Evolutionary conservation across 2,329 filamentous ascomycete species (phyloP).

Genomic region (Neofusicoccum parvum): DNA sequence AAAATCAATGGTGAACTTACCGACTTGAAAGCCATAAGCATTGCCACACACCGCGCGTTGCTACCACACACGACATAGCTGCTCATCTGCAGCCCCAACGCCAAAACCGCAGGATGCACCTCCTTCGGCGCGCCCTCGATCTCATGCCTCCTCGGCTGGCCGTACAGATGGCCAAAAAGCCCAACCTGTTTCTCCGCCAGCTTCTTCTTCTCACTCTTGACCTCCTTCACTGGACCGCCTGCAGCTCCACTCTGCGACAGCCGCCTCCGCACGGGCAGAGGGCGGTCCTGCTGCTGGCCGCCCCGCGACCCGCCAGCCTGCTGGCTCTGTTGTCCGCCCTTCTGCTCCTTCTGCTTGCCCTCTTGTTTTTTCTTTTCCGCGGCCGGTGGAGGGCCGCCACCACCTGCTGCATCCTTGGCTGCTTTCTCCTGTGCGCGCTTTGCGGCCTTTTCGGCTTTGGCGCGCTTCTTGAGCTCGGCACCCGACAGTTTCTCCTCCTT

Average conservation of each 20-base stretch:
- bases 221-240: constrained; percentile 30
- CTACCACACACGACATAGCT: constrained; percentile 88
- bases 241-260: constrained; percentile 35
- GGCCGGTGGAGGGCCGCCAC: constrained; percentile 32
- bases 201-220: constrained; percentile 38
- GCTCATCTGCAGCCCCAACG: constrained; percentile 86
- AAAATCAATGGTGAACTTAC: constrained; percentile 48
- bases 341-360: constrained; percentile 42
- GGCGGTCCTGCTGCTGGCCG: constrained; percentile 28
- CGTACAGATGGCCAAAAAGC: constrained; percentile 82
- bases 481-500: constrained; percentile 61
- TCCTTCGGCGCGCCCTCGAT: constrained; percentile 66
- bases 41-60: constrained; percentile 83
- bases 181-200: constrained; percentile 60
- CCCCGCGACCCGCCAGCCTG: constrained; percentile 37
- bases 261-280: constrained; percentile 34
- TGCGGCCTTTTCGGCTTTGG: constrained; percentile 89
- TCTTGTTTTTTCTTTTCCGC: constrained; percentile 42
- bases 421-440: constrained; percentile 72
- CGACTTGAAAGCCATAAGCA: constrained; percentile 84
- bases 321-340: constrained; percentile 34
- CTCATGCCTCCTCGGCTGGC: constrained; percentile 69
- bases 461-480: constrained; percentile 84
- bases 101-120: constrained; percentile 83
- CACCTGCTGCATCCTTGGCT: constrained; percentile 34